These are phyloP conservation scores for Geoglossum cookeanum DNA, from an alignment of 2,329 filamentous ascomycete species.

Conservation along the genomic window DNA sequence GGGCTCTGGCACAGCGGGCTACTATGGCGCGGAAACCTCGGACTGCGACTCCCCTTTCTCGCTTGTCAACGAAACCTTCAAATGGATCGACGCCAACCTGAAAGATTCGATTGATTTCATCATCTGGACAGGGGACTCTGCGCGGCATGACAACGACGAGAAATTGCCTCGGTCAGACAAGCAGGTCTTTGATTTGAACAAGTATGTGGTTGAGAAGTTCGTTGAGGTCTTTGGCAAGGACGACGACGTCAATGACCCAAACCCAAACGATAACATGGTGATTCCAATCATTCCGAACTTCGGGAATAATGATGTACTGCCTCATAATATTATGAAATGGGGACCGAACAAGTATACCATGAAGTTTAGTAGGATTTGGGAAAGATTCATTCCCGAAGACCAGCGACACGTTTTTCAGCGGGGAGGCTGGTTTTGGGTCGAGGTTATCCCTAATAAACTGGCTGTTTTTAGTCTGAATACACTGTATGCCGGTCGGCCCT, in stretches of 20 bases:
- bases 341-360: slow-evolving; percentile 80
- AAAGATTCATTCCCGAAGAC: slow-evolving; percentile 71
- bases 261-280: slow-evolving; percentile 37
- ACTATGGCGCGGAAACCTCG: slow-evolving; percentile 68
- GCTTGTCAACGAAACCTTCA: slow-evolving; percentile 73
- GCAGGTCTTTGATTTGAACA: slow-evolving; percentile 64
- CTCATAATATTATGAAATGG: slow-evolving; percentile 76
- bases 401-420: slow-evolving; percentile 81
- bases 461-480: slow-evolving; percentile 92
- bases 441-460: slow-evolving; percentile 71
- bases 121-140: slow-evolving; percentile 82
- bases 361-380: slow-evolving; percentile 62
- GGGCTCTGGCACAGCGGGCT: slow-evolving; percentile 55
- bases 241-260: slow-evolving; percentile 27
- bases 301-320: slow-evolving; percentile 94
- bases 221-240: slow-evolving; percentile 46
- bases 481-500: slow-evolving; percentile 26
- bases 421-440: slow-evolving; percentile 87
- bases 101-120: slow-evolving; percentile 73
- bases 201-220: slow-evolving; percentile 57
- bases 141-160: slow-evolving; percentile 77
- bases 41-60: slow-evolving; percentile 72
- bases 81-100: slow-evolving; percentile 66
- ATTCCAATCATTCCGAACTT: slow-evolving; percentile 79
- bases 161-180: slow-evolving; percentile 51